Evolutionary conservation across 2,329 filamentous ascomycete genomes (phyloP).

Genomic region (Aspergillus tanneri): DNA sequence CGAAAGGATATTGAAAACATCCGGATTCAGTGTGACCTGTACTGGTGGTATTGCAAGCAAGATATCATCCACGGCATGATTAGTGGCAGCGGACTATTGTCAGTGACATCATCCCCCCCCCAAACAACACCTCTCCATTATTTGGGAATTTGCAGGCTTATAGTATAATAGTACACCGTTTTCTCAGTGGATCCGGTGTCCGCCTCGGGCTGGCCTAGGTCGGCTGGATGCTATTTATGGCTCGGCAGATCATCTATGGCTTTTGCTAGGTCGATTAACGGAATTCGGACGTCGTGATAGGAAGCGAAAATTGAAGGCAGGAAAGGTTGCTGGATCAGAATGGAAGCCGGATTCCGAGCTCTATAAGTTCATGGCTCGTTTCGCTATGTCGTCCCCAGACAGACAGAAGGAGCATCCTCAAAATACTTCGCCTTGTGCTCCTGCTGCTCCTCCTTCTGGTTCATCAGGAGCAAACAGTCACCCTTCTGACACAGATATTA

Average conservation of each 20-base stretch:
- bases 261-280: constrained; percentile 75
- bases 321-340: constrained; percentile 58
- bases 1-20: constrained; percentile 71
- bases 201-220: constrained; percentile 77
- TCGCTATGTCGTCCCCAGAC: constrained; percentile 18
- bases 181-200: constrained; percentile 78
- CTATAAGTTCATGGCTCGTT: constrained; percentile 38
- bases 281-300: constrained; percentile 78
- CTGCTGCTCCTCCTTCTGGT: constrained; percentile 12
- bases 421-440: background rate
- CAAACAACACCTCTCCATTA: background rate
- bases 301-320: constrained; percentile 69
- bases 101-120: too few species aligned
- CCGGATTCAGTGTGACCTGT: constrained; percentile 79
- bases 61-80: constrained; percentile 88
- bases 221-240: constrained; percentile 78
- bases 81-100: constrained; percentile 83
- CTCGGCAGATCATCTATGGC: constrained; percentile 81
- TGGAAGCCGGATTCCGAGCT: constrained; percentile 57
- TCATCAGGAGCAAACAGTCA: constrained; percentile 9
- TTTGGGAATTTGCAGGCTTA: constrained; percentile 20
- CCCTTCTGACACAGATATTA: constrained; percentile 6
- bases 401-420: constrained; percentile 13
- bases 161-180: constrained; percentile 66
- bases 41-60: constrained; percentile 96